Percentiles rank a stretch among this genome's conserved stretches.
These are phyloP conservation scores for Avena sativa DNA, from an alignment of 176 grass and related monocot genomes.

Conservation along the genomic window DNA sequence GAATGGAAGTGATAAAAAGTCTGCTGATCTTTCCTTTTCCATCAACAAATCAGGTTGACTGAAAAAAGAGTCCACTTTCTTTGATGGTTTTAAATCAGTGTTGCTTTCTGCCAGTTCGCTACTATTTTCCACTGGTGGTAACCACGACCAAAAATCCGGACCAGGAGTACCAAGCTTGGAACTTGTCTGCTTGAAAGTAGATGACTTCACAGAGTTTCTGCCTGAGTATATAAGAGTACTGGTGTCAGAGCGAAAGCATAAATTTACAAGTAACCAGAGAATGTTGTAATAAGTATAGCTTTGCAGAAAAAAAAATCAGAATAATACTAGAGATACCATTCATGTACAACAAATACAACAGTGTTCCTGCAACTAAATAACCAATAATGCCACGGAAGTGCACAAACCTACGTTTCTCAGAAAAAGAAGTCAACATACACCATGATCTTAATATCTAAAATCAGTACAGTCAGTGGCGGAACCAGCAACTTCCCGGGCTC, in stretches of 20 bases:
- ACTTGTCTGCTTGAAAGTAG: conserved; percentile 42
- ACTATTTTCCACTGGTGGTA: conserved; percentile 65
- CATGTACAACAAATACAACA: conserved; percentile 8
- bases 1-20: conserved; percentile 72
- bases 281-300: not conserved
- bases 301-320: not conserved
- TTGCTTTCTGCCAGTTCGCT: conserved; percentile 37
- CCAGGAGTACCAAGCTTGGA: conserved; percentile 74
- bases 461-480: not conserved
- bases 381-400: not conserved
- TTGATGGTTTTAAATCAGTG: conserved; percentile 54
- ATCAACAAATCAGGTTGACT: conserved; percentile 69
- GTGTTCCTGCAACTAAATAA: not conserved
- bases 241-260: conserved; percentile 27
- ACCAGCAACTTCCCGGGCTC: not conserved
- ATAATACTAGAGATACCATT: conserved; percentile 8
- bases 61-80: conserved; percentile 54
- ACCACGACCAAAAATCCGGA: conserved; percentile 98
- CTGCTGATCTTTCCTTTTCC: conserved; percentile 70
- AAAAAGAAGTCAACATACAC: not conserved
- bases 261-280: not conserved
- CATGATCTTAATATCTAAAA: conserved; percentile 6
- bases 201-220: conserved; percentile 33
- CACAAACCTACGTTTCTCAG: not conserved
- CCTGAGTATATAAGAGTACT: conserved; percentile 44